A percentile compares a stretch with the other conserved stretches of the same genome.
These are phyloP conservation scores for Xylariomycetidae sp. DNA, from an alignment of 2,329 filamentous ascomycete species.

Conservation along the genomic window DNA sequence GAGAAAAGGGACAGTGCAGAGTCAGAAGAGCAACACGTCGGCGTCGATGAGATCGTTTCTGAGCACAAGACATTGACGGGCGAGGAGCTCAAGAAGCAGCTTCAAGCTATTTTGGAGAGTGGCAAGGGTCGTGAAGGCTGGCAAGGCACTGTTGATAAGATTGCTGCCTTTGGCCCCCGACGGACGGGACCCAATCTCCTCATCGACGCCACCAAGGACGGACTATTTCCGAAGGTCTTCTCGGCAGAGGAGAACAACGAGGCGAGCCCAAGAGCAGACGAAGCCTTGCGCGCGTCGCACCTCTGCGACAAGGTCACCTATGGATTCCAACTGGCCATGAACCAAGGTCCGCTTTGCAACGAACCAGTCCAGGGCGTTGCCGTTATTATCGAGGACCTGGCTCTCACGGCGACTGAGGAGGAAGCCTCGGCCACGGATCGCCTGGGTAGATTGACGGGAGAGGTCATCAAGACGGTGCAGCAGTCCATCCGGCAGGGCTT, in stretches of 20 bases:
- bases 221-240: constrained; percentile 65
- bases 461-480: constrained; percentile 85
- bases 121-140: constrained; percentile 72
- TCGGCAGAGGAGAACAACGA: constrained; percentile 28
- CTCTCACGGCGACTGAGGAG: constrained; percentile 50
- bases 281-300: constrained; percentile 54
- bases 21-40: constrained; percentile 32
- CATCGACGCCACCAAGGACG: constrained; percentile 70
- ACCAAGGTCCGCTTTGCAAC: constrained; percentile 83
- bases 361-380: constrained; percentile 92
- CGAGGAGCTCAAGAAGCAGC: constrained; percentile 69
- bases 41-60: constrained; percentile 50
- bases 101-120: constrained; percentile 62
- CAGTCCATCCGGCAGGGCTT: constrained; percentile 80
- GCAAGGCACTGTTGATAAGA: constrained; percentile 69
- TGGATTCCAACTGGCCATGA: constrained; percentile 87
- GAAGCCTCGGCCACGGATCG: constrained; percentile 54
- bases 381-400: constrained; percentile 78
- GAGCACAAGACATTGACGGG: constrained; percentile 60
- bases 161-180: constrained; percentile 84
- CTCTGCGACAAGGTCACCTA: constrained; percentile 88
- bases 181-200: constrained; percentile 83
- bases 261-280: constrained; percentile 34
- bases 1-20: constrained; percentile 25
- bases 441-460: constrained; percentile 78